Evolutionary conservation across 2,329 filamentous ascomycete genomes (phyloP), one percentile per base, ranked within the genome.

Genomic region (Cercospora berteroae): DNA sequence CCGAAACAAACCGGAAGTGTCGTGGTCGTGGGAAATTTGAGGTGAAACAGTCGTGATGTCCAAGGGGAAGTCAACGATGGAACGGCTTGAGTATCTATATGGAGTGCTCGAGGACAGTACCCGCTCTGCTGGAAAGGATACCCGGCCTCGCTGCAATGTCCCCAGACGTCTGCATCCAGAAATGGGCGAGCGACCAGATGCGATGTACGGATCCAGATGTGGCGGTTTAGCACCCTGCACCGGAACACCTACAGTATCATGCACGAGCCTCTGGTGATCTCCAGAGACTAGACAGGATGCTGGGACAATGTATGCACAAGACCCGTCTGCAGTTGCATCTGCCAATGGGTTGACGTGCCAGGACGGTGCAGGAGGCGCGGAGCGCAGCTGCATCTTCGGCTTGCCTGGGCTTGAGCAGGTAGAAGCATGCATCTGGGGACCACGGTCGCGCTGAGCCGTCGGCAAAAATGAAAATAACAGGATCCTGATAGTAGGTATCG

Each of bases 31-130:
- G 70, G 68, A 57, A 67, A 65, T 67, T 70, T 60, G 66, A 65
- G 36, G 52, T 50, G 63, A 58, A 69, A 39, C 66, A 65, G 66
- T 50, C 59, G 66, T 50, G 67, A 56, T 42, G 55, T 29, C 65
- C 62, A 59, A 70, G 33, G 60, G 55, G 31, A 48, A 36, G 20
- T 44, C 42, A 42, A 60, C 48, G 69, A 66, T 57, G 63, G 64
- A 70, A 70, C 68, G 63, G 61, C 52, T 64, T 20, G 50, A 50
- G 50, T 71, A 70, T 70, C 66, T 71, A 70, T 71, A 71, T 70
- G 68, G 68, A 67, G 66, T 62, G 29, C 36, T 58, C 64, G 56
- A 66, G 58, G 55, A 31, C 50, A 62, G 42, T 29, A 68, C 29
- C 64, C 66, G 64, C 66, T 42, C 62, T 59, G 55, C 33, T 55